These are phyloP conservation scores for Aspergillus fischeri DNA, from an alignment of 2,329 filamentous ascomycete species.

Conservation along the genomic window DNA sequence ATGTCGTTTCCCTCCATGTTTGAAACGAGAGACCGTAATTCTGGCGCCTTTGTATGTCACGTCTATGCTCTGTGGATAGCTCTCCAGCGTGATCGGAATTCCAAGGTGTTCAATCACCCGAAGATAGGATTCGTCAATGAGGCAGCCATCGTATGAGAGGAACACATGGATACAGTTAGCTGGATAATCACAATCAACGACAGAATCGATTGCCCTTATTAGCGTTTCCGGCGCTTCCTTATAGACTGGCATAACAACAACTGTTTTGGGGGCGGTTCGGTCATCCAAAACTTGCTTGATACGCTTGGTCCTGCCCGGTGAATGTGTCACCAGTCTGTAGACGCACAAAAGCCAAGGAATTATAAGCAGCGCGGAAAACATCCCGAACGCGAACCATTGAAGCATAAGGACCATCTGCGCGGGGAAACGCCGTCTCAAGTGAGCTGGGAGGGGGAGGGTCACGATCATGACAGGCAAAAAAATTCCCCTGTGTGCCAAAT, in stretches of 20 bases:
- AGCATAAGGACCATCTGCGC: constrained; percentile 62
- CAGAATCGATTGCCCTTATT: constrained; percentile 80
- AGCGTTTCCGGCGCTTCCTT: constrained; percentile 83
- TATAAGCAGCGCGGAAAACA: constrained; percentile 78
- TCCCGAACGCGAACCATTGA: constrained; percentile 96
- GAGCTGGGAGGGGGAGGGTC: constrained; percentile 74
- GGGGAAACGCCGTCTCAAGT: constrained; percentile 71
- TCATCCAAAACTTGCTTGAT: constrained; percentile 84
- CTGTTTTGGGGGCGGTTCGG: constrained; percentile 81
- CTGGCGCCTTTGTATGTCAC: constrained; percentile 76
- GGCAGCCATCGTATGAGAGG: constrained; percentile 87
- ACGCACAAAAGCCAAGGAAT: constrained; percentile 92
- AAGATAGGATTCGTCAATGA: constrained; percentile 83
- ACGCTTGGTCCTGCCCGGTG: constrained; percentile 73
- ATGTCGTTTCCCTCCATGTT: constrained; percentile 87
- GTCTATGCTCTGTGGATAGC: constrained; percentile 86
- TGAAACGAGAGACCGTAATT: constrained; percentile 86
- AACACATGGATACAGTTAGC: constrained; percentile 91
- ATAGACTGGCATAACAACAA: constrained; percentile 96
- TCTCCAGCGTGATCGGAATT: constrained; percentile 65
- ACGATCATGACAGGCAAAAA: constrained; percentile 94
- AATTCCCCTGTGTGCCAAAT: constrained; percentile 55
- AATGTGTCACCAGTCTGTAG: constrained; percentile 83
- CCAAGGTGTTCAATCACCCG: constrained; percentile 81
- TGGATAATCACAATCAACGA: constrained; percentile 92